These are phyloP conservation scores for Pisolithus tinctorius DNA, from an alignment of 768 basidiomycete species.

Conservation along the genomic window DNA sequence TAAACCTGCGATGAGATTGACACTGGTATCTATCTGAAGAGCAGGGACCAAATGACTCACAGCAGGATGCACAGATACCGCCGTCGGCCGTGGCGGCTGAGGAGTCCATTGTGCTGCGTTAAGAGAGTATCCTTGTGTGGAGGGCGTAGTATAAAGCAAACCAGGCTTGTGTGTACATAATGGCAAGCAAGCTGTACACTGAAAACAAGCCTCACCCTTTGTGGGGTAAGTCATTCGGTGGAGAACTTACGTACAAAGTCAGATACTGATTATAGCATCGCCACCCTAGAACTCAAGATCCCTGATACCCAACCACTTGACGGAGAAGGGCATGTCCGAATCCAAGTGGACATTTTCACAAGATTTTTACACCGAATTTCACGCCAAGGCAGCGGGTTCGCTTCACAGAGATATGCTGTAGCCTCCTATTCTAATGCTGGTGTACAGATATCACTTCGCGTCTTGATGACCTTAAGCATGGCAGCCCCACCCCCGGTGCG, in stretches of 20 bases:
- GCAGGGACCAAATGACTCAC: constrained; percentile 9
- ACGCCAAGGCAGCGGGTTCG: constrained; percentile 20
- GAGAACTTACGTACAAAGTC: too few relatives aligned
- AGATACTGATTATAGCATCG: too few relatives aligned
- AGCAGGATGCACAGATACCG: constrained; percentile 13
- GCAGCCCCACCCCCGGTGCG: constrained; percentile 23
- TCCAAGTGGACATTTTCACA: constrained; percentile 25
- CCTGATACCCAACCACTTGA: too few relatives aligned
- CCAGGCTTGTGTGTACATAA: too few relatives aligned
- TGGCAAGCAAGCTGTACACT: too few relatives aligned
- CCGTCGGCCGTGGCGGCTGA: constrained; percentile 4
- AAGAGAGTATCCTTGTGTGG: too few relatives aligned
- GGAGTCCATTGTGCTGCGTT: constrained; percentile 11
- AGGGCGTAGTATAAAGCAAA: too few relatives aligned
- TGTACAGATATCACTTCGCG: constrained; percentile 43
- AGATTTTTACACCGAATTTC: constrained; percentile 21
- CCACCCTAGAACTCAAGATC: too few relatives aligned
- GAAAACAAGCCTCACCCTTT: too few relatives aligned
- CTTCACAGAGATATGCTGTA: background rate
- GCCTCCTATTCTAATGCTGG: constrained; percentile 10
- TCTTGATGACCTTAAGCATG: constrained; percentile 34
- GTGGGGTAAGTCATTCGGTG: too few relatives aligned
- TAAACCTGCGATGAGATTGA: constrained; percentile 8
- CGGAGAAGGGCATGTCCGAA: constrained; percentile 14
- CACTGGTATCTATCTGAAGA: background rate